These are phyloP conservation scores for Penicillium macrosclerotiorum DNA, from an alignment of 495 filamentous ascomycete species.

Conservation along the genomic window DNA sequence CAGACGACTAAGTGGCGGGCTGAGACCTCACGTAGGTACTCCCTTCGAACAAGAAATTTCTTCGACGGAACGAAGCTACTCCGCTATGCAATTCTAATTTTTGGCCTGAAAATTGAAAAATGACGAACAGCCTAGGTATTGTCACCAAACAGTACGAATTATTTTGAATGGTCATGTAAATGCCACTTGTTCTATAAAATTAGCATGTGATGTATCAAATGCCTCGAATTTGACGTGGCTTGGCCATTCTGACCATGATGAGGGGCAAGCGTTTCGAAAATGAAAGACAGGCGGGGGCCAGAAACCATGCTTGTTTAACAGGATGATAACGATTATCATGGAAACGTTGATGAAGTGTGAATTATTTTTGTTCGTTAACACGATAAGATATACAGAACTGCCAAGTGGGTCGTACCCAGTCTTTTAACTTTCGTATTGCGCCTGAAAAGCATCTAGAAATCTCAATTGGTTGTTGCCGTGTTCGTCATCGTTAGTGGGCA, in stretches of 20 bases:
- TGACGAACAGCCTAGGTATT: too few relatives aligned
- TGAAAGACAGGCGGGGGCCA: too few relatives aligned
- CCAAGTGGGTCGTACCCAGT: not conserved
- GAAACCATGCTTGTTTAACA: too few relatives aligned
- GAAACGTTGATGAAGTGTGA: not conserved
- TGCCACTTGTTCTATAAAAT: too few relatives aligned
- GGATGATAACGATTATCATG: not conserved
- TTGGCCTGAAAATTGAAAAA: too few relatives aligned
- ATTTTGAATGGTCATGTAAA: not conserved
- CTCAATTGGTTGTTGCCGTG: constrained; percentile 3
- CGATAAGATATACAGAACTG: not conserved
- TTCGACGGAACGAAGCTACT: too few relatives aligned
- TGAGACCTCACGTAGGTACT: not conserved
- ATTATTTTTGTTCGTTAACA: not conserved
- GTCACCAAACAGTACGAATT: too few relatives aligned
- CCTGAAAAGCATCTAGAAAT: constrained; percentile 20
- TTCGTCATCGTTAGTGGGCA: constrained; percentile 2
- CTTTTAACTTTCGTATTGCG: constrained; percentile 9
- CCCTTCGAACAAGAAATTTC: too few relatives aligned
- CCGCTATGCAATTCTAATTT: too few relatives aligned
- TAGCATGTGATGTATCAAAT: constrained; percentile 7
- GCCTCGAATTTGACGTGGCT: not conserved
- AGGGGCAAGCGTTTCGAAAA: not conserved
- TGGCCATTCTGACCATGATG: not conserved
- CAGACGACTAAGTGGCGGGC: constrained; percentile 3